Evolutionary conservation across 2,329 filamentous ascomycete species (phyloP), one percentile per base, ranked within the genome.

Genomic region (Alternaria consortialis): DNA sequence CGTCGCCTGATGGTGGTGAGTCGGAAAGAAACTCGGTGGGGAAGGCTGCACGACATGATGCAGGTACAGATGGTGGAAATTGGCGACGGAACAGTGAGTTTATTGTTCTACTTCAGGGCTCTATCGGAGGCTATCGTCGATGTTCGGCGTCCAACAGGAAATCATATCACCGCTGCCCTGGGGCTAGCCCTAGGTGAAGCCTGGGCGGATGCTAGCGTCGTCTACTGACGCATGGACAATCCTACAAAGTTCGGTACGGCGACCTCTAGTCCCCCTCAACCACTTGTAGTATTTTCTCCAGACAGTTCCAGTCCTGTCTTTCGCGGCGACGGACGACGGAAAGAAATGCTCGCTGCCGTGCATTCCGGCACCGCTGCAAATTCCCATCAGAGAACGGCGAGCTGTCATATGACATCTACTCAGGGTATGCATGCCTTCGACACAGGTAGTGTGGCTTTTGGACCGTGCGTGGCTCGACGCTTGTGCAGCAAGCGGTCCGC

Each of bases 381-480:
- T 40, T 29, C 34, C 13, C 34, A 27, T n/a, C 11, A 37, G 23
- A 17, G n/a, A 13, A 42, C 8, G 36, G 25, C 34, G 25, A 29
- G 34, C 50, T 17, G 36, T 31, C 46, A 50, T 40, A 17, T 51
- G 36, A 25, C 44, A 36, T 27, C 44, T 53, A 55, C 60, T 52
- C 43, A 59, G 55, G 48, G 56, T 25, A 50, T 65, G 53, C 58
- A 36, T 61, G 62, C 48, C 59, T 64, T 58, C 55, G 36, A 56
- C 44, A 51, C 40, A 58, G 54, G 54, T 42, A 48, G 48, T 53
- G 48, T 53, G 58, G 54, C 54, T 50, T 52, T 46, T 20, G 23
- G 12, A 17, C 57, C 47, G 56, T 60, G 60, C 51, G 43, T 23
- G 8, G 20, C 36, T 32, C 47, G 32, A 39, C 44, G 60, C 60